Conservation (phyloP, 2,329 filamentous ascomycete species). For the Apiospora phragmitis region DNA sequence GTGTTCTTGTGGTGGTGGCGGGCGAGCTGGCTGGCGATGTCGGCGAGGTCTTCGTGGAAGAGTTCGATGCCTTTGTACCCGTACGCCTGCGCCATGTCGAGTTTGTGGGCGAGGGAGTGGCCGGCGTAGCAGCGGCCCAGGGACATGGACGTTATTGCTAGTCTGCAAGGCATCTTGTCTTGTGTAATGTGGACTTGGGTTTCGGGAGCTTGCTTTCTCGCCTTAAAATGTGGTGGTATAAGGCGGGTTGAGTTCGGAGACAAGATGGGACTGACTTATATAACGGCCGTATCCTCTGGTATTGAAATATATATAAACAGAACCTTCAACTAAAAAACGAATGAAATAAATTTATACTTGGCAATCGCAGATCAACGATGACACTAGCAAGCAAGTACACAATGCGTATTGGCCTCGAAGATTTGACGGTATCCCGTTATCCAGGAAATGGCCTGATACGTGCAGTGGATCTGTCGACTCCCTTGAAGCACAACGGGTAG, state of each 20-base stretch:
- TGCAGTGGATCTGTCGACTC: background rate
- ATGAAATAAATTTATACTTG: background rate
- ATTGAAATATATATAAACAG: background rate
- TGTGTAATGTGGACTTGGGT: background rate
- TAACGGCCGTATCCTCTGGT: background rate
- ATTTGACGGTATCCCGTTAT: background rate
- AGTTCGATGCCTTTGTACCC: constrained; percentile 72
- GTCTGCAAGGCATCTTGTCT: constrained; percentile 51
- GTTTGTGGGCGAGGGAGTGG: constrained; percentile 66
- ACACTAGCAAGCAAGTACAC: background rate
- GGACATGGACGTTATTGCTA: constrained; percentile 76
- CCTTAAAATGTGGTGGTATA: background rate
- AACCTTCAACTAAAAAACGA: background rate
- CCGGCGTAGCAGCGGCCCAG: constrained; percentile 69
- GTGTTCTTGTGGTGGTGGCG: constrained; percentile 34
- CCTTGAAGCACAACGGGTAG: background rate
- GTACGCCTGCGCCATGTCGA: constrained; percentile 65
- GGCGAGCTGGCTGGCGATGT: constrained; percentile 52
- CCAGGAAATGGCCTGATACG: background rate
- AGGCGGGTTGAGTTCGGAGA: background rate
- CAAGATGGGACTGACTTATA: background rate
- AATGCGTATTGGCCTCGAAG: background rate
- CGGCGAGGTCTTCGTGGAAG: constrained; percentile 74
- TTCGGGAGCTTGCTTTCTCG: background rate
- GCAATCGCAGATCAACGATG: background rate